phyloP scores from a whole-genome alignment of 495 filamentous ascomycete species.

The Acidiella bohemica region DNA sequence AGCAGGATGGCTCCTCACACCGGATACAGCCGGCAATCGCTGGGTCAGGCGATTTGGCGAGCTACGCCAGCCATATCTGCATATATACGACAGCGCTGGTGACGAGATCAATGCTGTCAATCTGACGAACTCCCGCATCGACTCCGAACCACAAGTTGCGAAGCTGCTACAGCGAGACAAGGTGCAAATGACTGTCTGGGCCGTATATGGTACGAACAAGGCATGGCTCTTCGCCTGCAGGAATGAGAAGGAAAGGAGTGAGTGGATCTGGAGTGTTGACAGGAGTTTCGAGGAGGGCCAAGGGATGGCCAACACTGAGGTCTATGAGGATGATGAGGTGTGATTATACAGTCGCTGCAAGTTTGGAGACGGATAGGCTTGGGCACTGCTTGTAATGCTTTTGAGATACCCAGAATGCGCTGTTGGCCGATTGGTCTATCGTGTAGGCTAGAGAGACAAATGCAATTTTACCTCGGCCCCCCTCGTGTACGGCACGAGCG shows the following conservation, averaged over 20 bases:
- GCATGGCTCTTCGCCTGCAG: slow-evolving; percentile 87
- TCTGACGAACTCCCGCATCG: slow-evolving; percentile 69
- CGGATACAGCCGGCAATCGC: slow-evolving; percentile 54
- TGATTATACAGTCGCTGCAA: neutral
- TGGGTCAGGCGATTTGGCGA: slow-evolving; percentile 92
- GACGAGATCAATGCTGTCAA: slow-evolving; percentile 85
- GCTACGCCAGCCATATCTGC: slow-evolving; percentile 80
- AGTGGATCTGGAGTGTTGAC: slow-evolving; percentile 82
- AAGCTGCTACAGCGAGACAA: slow-evolving; percentile 47
- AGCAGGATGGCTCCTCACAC: slow-evolving; percentile 69
- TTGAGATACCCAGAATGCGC: slow-evolving; percentile 7
- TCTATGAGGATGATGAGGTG: slow-evolving; percentile 1
- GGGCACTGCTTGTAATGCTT: too few relatives aligned
- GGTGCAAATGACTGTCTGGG: slow-evolving; percentile 58
- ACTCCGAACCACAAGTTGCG: slow-evolving; percentile 75
- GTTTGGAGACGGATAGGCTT: neutral
- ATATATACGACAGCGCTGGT: slow-evolving; percentile 72
- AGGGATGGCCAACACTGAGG: neutral
- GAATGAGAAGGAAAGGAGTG: slow-evolving; percentile 75
- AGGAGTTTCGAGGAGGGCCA: slow-evolving; percentile 33
- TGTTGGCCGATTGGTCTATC: too few relatives aligned
- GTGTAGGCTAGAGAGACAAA: too few relatives aligned
- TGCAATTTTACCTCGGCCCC: too few relatives aligned
- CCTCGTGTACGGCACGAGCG: too few relatives aligned
- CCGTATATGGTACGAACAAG: slow-evolving; percentile 82